Conservation (phyloP, 148 eudicot species). For the Mesembryanthemum crystallinum region DNA sequence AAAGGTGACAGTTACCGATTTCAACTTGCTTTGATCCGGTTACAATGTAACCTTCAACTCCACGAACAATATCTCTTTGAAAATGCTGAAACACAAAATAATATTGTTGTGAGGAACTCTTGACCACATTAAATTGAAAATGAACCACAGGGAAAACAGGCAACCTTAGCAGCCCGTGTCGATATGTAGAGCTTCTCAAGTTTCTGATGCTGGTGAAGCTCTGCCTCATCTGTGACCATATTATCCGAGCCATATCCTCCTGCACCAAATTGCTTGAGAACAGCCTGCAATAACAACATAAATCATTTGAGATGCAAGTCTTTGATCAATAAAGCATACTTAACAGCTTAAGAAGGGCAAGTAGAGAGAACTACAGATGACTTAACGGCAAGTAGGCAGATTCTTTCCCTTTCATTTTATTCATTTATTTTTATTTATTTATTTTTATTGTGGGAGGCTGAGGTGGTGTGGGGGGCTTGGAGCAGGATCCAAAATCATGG, state of each 20-base stretch:
- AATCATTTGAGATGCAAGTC: conserved; percentile 7
- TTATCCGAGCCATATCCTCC: conserved; percentile 82
- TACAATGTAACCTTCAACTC: conserved; percentile 95
- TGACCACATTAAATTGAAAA: conserved; percentile 7
- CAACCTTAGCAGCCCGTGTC: conserved; percentile 94
- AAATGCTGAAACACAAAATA: conserved; percentile 64
- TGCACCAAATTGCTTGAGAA: conserved; percentile 89
- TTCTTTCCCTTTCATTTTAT: too few species aligned
- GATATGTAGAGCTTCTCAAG: conserved; percentile 94
- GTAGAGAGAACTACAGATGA: neutral
- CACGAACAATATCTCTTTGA: conserved; percentile 97
- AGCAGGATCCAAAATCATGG: too few species aligned
- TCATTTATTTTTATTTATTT: too few species aligned
- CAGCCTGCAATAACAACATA: conserved; percentile 56
- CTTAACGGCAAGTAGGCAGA: neutral
- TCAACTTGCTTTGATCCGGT: conserved; percentile 98
- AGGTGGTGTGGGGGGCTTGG: too few species aligned
- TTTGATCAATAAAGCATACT: neutral
- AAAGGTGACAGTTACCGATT: conserved; percentile 46
- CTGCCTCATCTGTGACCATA: conserved; percentile 68
- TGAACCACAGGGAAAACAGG: conserved; percentile 10
- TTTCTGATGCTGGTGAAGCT: conserved; percentile 82
- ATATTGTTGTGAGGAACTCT: conserved; percentile 7
- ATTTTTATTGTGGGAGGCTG: too few species aligned
- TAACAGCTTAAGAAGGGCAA: neutral